Conservation (phyloP, 768 basidiomycete species). For the Tulasnella sp. region DNA sequence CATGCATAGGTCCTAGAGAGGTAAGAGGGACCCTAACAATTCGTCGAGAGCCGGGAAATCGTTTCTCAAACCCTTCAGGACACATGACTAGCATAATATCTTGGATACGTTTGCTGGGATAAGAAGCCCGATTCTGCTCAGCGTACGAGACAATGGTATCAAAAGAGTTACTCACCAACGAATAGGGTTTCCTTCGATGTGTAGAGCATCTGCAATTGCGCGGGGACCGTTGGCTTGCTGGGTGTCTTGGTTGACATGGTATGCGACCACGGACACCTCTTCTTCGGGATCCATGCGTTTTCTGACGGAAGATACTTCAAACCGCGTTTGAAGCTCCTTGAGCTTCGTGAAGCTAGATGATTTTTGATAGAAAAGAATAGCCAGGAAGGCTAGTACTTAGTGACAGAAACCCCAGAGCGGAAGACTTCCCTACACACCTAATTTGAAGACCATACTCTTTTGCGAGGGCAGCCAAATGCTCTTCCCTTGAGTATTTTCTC, state of each 20-base stretch:
- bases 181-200: not conserved
- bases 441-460: not conserved
- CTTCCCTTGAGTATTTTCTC: not conserved
- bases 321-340: not conserved
- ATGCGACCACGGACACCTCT: not conserved
- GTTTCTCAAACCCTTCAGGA: not conserved
- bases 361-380: no score
- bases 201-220: not conserved
- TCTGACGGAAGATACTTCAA: not conserved
- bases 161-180: not conserved
- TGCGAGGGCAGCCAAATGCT: not conserved
- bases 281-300: not conserved
- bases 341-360: not conserved
- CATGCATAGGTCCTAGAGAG: not conserved
- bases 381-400: no score
- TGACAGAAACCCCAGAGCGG: no score
- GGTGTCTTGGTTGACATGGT: not conserved
- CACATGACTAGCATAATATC: not conserved
- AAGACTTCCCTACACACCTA: not conserved
- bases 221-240: no score
- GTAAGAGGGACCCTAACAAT: not conserved
- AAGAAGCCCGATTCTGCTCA: not conserved
- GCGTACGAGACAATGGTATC: not conserved
- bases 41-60: not conserved
- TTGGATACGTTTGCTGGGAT: not conserved